Conservation (phyloP, 352 stramenopile genomes). For the Peronospora destructor region DNA sequence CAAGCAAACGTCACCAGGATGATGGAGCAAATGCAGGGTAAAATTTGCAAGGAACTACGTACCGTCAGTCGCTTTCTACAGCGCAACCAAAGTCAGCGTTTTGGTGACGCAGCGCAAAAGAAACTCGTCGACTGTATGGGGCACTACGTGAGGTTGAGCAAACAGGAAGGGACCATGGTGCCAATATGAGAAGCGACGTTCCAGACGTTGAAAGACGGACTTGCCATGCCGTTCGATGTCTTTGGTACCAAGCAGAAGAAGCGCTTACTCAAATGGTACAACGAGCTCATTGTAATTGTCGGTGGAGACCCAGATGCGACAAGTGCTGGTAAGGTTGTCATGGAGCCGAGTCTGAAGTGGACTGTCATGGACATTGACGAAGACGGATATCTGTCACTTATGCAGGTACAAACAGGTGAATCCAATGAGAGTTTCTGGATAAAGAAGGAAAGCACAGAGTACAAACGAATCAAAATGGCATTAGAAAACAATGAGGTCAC, state of each 20-base stretch:
- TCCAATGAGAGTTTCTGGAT: constrained; percentile 65
- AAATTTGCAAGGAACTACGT: constrained; percentile 64
- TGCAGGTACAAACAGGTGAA: constrained; percentile 59
- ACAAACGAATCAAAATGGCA: constrained; percentile 62
- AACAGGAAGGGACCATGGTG: constrained; percentile 39
- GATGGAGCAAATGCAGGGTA: constrained; percentile 30
- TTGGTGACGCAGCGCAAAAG: constrained; percentile 73
- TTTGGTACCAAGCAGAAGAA: constrained; percentile 81
- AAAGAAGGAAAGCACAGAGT: constrained; percentile 56
- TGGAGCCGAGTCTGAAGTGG: constrained; percentile 32
- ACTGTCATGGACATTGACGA: constrained; percentile 67
- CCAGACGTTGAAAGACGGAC: constrained; percentile 65
- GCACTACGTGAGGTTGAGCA: constrained; percentile 57
- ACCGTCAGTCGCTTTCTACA: constrained; percentile 73
- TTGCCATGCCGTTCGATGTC: constrained; percentile 82
- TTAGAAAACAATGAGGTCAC: constrained; percentile 51
- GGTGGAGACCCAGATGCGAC: constrained; percentile 38
- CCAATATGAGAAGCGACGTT: constrained; percentile 53
- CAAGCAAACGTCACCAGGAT: constrained; percentile 19
- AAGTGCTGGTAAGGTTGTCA: constrained; percentile 12
- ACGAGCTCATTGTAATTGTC: constrained; percentile 61
- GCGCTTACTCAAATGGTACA: constrained; percentile 77
- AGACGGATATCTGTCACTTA: constrained; percentile 66
- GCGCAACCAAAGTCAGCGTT: constrained; percentile 71
- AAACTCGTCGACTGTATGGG: constrained; percentile 69